Evolutionary conservation across 306 rosid genomes (phyloP).

Genomic region (Lathyrus sativus): DNA sequence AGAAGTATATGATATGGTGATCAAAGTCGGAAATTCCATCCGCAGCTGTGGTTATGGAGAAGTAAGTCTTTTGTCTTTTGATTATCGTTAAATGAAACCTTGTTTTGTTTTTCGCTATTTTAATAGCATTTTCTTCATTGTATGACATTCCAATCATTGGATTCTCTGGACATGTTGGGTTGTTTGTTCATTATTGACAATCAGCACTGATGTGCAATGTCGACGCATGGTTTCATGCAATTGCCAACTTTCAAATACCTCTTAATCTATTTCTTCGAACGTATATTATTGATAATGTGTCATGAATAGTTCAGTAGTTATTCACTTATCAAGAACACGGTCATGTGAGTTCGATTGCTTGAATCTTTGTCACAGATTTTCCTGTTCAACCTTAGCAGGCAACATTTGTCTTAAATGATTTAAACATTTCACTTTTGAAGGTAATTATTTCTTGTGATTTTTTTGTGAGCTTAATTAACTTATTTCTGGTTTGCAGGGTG

Average conservation of each 20-base stretch:
- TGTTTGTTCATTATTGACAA: conserved; percentile 29
- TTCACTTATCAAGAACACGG: conserved; percentile 9
- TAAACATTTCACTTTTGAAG: conserved; percentile 9
- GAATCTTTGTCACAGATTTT: not conserved
- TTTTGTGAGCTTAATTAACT: conserved; percentile 21
- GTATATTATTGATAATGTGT: conserved; percentile 25
- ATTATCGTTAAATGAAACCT: not conserved
- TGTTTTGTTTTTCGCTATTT: conserved; percentile 17
- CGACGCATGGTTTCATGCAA: conserved; percentile 14
- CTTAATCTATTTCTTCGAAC: not conserved
- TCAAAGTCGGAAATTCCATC: conserved; percentile 80
- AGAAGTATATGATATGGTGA: conserved; percentile 70
- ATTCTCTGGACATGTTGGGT: conserved; percentile 9
- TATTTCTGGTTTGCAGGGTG: conserved; percentile 60
- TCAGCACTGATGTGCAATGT: conserved; percentile 1
- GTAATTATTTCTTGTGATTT: conserved; percentile 9
- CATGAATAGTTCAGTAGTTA: conserved; percentile 18
- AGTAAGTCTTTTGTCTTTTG: conserved; percentile 52
- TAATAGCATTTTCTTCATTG: not conserved
- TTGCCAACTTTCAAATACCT: not conserved
- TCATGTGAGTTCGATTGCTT: conserved; percentile 15
- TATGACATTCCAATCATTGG: conserved; percentile 9
- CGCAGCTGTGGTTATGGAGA: conserved; percentile 64
- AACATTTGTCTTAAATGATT: not conserved
- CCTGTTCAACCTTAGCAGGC: not conserved